Base-by-base conservation (phyloP, 495 filamentous ascomycete genomes). In the Amniculicola lignicola region DNA sequence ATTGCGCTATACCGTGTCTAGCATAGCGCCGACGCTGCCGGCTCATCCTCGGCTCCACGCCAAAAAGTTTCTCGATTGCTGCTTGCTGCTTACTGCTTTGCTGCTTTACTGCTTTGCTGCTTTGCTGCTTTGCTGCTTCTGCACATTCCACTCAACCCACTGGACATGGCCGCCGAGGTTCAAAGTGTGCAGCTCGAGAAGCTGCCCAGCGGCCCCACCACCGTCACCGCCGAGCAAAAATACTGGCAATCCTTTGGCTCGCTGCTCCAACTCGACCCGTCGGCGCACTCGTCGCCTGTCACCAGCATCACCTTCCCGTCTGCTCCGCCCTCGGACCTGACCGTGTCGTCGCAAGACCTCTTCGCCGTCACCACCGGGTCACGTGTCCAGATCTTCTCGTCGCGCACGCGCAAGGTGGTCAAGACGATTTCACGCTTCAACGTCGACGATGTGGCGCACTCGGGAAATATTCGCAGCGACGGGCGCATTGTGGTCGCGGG, bases 171-270 rank as follows among this genome's bases (percentile, higher is more conserved):
- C 58, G 88, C 90, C 54, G 84, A 88, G 70, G 86, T 96, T 57
- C 80, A 83, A 64, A 86, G 88, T 58, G 75, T 95, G 51, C 85
- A 85, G 68, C 86, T 83, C 66, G 72, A 95, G 69, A 93, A 90
- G 79, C 82, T 95, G 59, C 85, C 92, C 24, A 73, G 79, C 21
- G 86, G 85, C 28, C 86, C 87, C 50, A 78, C 79, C 18, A 79
- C 83, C 44, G 66, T 86, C 23, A 95, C 90, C 3, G 82, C 91
- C 39, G 93, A 99, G 74, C 90, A 97, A 72, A 79, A 83, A 61
- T 97, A 96, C 77, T 99, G 93, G 90, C 83, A 83, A 60, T 85
- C 84, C 29, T 98, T 98, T 77, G 87, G 85, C 70, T 92, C 91
- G 38, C 86, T 89, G 27, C 83, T 91, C 40, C 79, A 88, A 24